Evolutionary conservation across 192 early-diverging fungal species (phyloP).

Genomic region (Podila epicladia): DNA sequence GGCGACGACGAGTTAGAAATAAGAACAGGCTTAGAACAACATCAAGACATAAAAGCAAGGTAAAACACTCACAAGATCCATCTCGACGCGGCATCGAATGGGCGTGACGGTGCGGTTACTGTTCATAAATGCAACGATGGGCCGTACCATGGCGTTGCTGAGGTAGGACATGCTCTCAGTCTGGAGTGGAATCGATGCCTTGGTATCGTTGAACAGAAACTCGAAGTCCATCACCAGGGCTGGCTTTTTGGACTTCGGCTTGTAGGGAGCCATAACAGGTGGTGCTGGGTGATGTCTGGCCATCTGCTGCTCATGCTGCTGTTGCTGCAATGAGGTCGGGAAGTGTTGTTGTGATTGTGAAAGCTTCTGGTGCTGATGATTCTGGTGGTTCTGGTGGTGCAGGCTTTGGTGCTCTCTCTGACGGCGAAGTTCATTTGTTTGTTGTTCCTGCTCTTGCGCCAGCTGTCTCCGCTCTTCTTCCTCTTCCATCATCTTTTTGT

Average conservation of each 20-base stretch:
- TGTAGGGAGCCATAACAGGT: background rate
- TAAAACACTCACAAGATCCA: slow-evolving; percentile 65
- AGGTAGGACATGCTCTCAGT: slow-evolving; percentile 79
- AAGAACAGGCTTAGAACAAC: background rate
- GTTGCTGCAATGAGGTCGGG: slow-evolving; percentile 18
- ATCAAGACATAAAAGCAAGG: background rate
- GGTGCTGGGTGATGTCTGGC: slow-evolving; percentile 11
- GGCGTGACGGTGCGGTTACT: slow-evolving; percentile 87
- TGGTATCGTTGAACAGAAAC: slow-evolving; percentile 90
- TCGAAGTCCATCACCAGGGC: slow-evolving; percentile 78
- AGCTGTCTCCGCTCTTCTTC: slow-evolving; percentile 16
- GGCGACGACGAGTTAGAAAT: background rate
- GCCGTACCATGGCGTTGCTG: slow-evolving; percentile 86
- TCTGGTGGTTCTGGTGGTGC: slow-evolving; percentile 15
- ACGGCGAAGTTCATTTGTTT: background rate
- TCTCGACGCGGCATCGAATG: slow-evolving; percentile 81
- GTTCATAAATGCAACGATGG: slow-evolving; percentile 95
- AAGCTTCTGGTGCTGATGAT: slow-evolving; percentile 6
- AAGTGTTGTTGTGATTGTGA: slow-evolving; percentile 11
- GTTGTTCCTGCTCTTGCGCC: slow-evolving; percentile 3
- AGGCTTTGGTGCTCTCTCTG: slow-evolving; percentile 18
- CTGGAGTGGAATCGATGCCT: slow-evolving; percentile 85
- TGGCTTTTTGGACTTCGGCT: slow-evolving; percentile 31
- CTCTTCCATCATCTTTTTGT: slow-evolving; percentile 42
- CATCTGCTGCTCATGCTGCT: slow-evolving; percentile 27